These are phyloP conservation scores for Agrostemma githago DNA, from an alignment of 148 eudicot species.

Conservation along the genomic window DNA sequence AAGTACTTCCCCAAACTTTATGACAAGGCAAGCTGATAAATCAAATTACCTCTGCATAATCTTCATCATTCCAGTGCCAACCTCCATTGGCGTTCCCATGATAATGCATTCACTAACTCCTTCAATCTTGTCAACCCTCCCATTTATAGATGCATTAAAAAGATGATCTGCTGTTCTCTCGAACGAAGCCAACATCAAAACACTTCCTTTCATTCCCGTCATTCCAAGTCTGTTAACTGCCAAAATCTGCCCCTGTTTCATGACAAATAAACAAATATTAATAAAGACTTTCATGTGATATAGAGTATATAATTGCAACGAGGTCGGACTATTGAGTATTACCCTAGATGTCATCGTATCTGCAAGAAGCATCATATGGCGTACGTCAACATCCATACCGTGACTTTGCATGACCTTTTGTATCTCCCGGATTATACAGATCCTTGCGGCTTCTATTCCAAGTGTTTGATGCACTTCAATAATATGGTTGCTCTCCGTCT, in stretches of 20 bases:
- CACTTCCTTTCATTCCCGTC: conserved; percentile 89
- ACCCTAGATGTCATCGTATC: conserved; percentile 94
- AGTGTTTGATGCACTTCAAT: conserved; percentile 63
- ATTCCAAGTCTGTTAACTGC: conserved; percentile 81
- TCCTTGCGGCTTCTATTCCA: conserved; percentile 92
- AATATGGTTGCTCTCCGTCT: conserved; percentile 71
- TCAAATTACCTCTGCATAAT: conserved; percentile 63
- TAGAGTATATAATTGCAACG: neutral
- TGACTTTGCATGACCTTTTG: conserved; percentile 64
- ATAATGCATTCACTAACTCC: conserved; percentile 94
- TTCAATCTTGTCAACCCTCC: conserved; percentile 76
- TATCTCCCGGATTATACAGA: conserved; percentile 63
- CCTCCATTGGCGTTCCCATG: conserved; percentile 80
- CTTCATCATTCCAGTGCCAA: conserved; percentile 86
- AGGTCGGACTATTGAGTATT: neutral
- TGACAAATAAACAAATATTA: neutral
- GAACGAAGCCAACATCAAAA: conserved; percentile 92
- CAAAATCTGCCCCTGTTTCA: conserved; percentile 72
- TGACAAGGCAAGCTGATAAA: neutral
- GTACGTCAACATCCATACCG: conserved; percentile 77
- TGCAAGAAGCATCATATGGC: conserved; percentile 98
- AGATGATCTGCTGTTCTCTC: conserved; percentile 93
- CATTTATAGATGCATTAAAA: conserved; percentile 72
- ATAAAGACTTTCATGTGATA: neutral
- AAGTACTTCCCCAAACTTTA: no score